Evolutionary conservation across 495 filamentous ascomycete genomes (phyloP), one percentile per base, ranked within the genome.

Genomic region (Aspergillus haitiensis): DNA sequence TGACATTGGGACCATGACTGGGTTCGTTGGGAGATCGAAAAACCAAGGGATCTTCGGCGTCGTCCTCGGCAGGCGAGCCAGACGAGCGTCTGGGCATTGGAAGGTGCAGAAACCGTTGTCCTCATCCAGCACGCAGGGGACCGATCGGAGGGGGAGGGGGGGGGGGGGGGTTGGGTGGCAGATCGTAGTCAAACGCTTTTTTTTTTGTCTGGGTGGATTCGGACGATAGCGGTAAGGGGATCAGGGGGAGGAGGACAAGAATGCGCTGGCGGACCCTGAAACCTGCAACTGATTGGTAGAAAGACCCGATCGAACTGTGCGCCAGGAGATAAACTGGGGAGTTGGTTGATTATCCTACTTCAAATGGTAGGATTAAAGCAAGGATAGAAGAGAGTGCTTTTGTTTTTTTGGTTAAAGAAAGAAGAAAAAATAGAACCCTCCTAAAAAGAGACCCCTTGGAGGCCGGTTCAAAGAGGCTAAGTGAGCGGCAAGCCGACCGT

Each of bases 21-120:
- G 60, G 50, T 37, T 77, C 74, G 46, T 70, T 72, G 51, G 67
- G 64, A 58, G 64, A 64, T 64, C 74, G 74, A 63, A 70, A 68
- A 61, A 63, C 61, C 57, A 70, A 68, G 65, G 73, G 71, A 63
- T 75, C 73, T 70, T 80, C 75, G 74, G 75, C 67, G 68, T 75
- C 75, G 70, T 78, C 76, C 74, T 69, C 76, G 71, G 73, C 70
- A 67, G 72, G 71, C 62, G 75, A 78, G 69, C 75, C 77, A 71
- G 77, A 80, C 72, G 75, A 78, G 67, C 74, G 76, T 76, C 76
- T 78, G 73, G 76, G 77, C 77, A 80, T 80, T 78, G 68, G 75
- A 78, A 72, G 72, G 72, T 64, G 66, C 72, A 67, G 67, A 68
- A 61, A 58, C 68, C 66, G 60, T 58, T 56, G 56, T 51, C 59